These are phyloP conservation scores for Collybia mongolica DNA, from an alignment of 768 basidiomycete species.

Conservation along the genomic window DNA sequence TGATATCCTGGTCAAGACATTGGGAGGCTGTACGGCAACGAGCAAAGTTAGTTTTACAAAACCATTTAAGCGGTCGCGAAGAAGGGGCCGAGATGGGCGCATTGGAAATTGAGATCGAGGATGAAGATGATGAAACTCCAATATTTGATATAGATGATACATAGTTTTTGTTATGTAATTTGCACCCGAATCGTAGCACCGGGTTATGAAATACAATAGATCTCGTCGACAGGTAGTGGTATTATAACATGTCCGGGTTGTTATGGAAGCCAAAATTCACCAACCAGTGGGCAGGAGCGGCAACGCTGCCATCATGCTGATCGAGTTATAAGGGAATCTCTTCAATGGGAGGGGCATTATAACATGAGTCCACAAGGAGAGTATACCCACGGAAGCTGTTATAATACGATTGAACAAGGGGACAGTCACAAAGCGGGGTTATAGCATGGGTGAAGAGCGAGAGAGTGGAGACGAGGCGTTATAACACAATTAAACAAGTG, in stretches of 20 bases:
- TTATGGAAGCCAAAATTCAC: no score
- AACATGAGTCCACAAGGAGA: not conserved
- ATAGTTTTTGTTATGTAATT: not conserved
- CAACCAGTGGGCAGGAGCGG: no score
- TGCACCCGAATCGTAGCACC: not conserved
- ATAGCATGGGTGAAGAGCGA: not conserved
- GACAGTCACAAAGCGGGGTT: no score
- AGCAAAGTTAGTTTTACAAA: not conserved
- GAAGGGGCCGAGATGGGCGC: not conserved
- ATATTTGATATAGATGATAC: not conserved
- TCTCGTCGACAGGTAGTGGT: not conserved
- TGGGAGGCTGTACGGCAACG: not conserved
- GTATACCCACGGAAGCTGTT: not conserved
- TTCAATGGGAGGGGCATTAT: not conserved
- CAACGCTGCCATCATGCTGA: not conserved
- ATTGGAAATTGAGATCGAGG: constrained; percentile 1
- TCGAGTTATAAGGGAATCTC: not conserved
- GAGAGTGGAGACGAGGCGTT: no score
- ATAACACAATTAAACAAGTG: no score
- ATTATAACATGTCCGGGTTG: not conserved
- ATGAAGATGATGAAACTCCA: not conserved
- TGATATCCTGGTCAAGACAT: not conserved
- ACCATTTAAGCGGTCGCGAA: not conserved
- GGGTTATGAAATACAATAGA: not conserved
- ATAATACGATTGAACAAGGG: not conserved